Base-by-base conservation (phyloP, 495 filamentous ascomycete species). In the Lichina pygmaea region DNA sequence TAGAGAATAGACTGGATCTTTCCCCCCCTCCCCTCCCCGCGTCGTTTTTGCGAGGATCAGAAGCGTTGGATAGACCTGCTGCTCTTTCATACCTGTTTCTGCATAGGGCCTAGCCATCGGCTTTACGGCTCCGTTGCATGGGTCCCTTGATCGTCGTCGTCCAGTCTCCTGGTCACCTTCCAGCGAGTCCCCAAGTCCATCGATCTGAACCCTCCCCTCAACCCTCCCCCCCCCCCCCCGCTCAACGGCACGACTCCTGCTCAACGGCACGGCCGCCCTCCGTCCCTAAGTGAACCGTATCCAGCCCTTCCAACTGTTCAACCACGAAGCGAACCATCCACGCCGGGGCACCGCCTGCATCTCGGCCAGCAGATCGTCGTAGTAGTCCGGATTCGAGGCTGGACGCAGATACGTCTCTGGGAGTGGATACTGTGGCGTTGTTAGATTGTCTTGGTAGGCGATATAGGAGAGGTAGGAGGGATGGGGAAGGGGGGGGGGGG, bases 351-450 rank as follows among this genome's bases (percentile, higher is more conserved):
- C 80, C 57, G 74, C 77, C 43, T 75, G 70, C 37, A 84, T 70
- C 59, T 86, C 85, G 46, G 61, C 64, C 46, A 81, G 55, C 6
- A 93, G 56, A 49, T 79, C 66, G 30, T 72, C 66, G 55, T 86
- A 93, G 57, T 92, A 72, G 5, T 66, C 72, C 31, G 84, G 82
- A 48, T 83, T 77, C 53, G 72, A 81, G 34, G 67, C 68, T 2
- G 85, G 85, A 30, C 63, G 60, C 50, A 85, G 66, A 43, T 86
- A 54, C 13, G 60, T 61, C 13, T 64, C 62, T 0, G 67, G 61
- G 13, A 84, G 53, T 8, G 74, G 77, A 56, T 85, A 89, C 65
- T 76, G 16, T 33, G 13, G 24, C 24, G 24, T 40, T 40, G 15
- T n/a, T 16, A 40, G 12, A 40, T 40, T 2, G 38, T 4, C 2